Percentiles rank a stretch among this genome's conserved stretches.
phyloP scores from a whole-genome alignment of 164 flowering plant genomes.

The Hamamelis virginiana region DNA sequence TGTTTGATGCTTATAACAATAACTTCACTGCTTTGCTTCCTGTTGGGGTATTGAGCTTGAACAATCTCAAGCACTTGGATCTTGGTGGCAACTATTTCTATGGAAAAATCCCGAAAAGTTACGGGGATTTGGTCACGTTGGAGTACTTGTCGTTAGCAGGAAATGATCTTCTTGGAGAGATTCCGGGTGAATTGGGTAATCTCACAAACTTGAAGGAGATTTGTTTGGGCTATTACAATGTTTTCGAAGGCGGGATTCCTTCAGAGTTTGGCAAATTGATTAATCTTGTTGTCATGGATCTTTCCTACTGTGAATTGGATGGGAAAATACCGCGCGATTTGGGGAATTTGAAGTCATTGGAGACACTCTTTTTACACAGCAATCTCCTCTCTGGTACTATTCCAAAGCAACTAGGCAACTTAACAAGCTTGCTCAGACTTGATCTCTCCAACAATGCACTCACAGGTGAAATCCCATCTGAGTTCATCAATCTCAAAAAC shows the following conservation, averaged over 20 bases:
- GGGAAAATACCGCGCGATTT: constrained; percentile 73
- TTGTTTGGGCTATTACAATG: constrained; percentile 73
- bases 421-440: constrained; percentile 57
- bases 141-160: constrained; percentile 72
- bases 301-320: constrained; percentile 62
- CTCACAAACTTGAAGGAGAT: constrained; percentile 63
- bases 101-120: constrained; percentile 67
- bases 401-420: constrained; percentile 70
- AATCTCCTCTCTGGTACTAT: constrained; percentile 73
- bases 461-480: constrained; percentile 81
- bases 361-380: constrained; percentile 65
- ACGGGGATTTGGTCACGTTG: constrained; percentile 49
- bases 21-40: constrained; percentile 74
- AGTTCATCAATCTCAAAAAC: constrained; percentile 49
- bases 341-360: constrained; percentile 62
- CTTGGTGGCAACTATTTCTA: constrained; percentile 85
- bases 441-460: constrained; percentile 86
- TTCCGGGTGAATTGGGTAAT: constrained; percentile 84
- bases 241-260: constrained; percentile 86
- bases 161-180: constrained; percentile 68
- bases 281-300: constrained; percentile 64
- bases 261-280: constrained; percentile 62
- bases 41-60: constrained; percentile 36
- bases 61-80: constrained; percentile 60
- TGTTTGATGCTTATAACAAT: constrained; percentile 81